Evolutionary conservation across 768 basidiomycete genomes (phyloP).

Genomic region (Rhizopogon rudus): DNA sequence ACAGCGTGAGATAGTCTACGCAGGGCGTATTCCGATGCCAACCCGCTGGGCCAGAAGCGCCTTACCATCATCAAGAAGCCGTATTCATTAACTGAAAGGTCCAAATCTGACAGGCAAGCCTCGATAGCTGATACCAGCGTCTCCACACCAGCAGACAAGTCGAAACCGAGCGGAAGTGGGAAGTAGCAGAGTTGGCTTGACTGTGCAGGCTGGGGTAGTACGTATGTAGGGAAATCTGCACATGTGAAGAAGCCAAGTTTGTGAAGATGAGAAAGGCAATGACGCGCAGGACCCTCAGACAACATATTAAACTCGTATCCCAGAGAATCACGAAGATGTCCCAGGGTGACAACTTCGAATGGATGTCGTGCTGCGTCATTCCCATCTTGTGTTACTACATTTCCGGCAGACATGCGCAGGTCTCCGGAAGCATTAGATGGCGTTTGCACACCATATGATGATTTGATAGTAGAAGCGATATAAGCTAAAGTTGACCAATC

Average conservation of each 20-base stretch:
- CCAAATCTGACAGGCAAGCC: slow-evolving; percentile 61
- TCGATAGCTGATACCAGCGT: slow-evolving; percentile 67
- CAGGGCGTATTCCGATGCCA: slow-evolving; percentile 68
- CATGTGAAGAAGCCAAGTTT: slow-evolving; percentile 58
- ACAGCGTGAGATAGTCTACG: slow-evolving; percentile 54
- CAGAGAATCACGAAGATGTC: slow-evolving; percentile 57
- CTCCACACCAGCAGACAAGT: slow-evolving; percentile 69
- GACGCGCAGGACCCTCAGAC: slow-evolving; percentile 45
- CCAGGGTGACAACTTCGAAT: slow-evolving; percentile 54
- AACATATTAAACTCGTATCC: slow-evolving; percentile 53
- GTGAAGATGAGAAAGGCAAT: slow-evolving; percentile 56
- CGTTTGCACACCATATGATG: slow-evolving; percentile 12
- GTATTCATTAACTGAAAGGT: slow-evolving; percentile 69
- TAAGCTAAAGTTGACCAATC: slow-evolving; percentile 65
- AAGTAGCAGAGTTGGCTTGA: slow-evolving; percentile 51
- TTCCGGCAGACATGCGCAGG: slow-evolving; percentile 28
- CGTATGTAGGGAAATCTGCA: slow-evolving; percentile 24
- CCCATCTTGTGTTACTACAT: slow-evolving; percentile 29
- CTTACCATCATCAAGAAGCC: slow-evolving; percentile 66
- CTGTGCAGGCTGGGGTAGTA: slow-evolving; percentile 16
- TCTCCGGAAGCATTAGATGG: slow-evolving; percentile 29
- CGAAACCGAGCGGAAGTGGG: slow-evolving; percentile 66
- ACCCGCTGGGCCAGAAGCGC: slow-evolving; percentile 69
- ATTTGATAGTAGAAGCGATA: slow-evolving; percentile 53
- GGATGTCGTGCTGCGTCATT: slow-evolving; percentile 33